phyloP scores from a whole-genome alignment of 352 stramenopile species.

The Phytophthora boehmeriae region DNA sequence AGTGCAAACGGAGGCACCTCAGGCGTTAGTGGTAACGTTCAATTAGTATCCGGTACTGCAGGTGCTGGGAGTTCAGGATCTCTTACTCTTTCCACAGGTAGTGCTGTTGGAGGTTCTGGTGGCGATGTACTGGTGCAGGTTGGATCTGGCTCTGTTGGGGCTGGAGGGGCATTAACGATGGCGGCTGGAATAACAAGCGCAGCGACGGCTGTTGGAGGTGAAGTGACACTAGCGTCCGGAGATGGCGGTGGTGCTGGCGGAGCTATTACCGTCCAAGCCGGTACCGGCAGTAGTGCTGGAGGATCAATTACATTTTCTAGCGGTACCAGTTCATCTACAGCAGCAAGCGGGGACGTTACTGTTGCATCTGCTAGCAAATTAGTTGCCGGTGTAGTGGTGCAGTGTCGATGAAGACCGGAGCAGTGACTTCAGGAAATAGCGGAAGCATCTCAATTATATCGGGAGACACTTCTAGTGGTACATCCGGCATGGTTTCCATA shows the following conservation, averaged over 20 bases:
- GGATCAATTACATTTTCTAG: conserved; percentile 44
- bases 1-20: conserved; percentile 33
- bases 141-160: conserved; percentile 46
- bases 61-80: conserved; percentile 54
- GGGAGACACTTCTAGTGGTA: conserved; percentile 33
- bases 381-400: conserved; percentile 38
- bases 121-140: conserved; percentile 52
- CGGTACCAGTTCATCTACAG: conserved; percentile 39
- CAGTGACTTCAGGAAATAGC: conserved; percentile 33
- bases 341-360: conserved; percentile 35
- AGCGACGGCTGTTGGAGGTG: conserved; percentile 27
- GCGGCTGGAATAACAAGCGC: conserved; percentile 35
- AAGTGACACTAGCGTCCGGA: conserved; percentile 35
- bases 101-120: conserved; percentile 47
- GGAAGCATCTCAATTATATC: conserved; percentile 42
- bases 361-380: conserved; percentile 39
- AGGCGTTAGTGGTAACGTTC: conserved; percentile 60
- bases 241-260: conserved; percentile 40
- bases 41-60: conserved; percentile 45
- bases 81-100: conserved; percentile 48
- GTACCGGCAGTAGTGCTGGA: conserved; percentile 29
- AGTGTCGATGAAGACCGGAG: conserved; percentile 36
- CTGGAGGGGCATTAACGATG: conserved; percentile 45
- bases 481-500: conserved; percentile 37
- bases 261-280: conserved; percentile 28